Evolutionary conservation across 768 basidiomycete genomes (phyloP).

Genomic region (Sarcodon sp.): DNA sequence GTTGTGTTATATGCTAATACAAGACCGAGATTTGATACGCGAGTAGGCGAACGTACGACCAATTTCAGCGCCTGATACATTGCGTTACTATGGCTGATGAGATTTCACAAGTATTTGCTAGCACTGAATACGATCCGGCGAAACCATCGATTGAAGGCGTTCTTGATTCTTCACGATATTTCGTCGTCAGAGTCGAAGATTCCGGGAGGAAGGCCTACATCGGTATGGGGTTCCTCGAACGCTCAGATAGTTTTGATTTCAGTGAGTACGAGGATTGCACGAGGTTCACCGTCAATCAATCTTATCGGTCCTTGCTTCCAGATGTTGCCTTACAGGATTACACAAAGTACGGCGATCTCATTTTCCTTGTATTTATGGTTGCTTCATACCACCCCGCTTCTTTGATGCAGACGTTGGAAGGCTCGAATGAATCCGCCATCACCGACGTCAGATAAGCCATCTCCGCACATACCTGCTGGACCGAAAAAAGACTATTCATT

Average conservation of each 20-base stretch:
- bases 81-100: conserved; percentile 7
- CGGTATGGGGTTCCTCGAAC: conserved; percentile 85
- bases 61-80: conserved; percentile 1
- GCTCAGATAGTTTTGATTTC: conserved; percentile 85
- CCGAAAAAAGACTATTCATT: conserved; percentile 91
- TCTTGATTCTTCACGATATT: conserved; percentile 89
- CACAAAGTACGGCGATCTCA: conserved; percentile 41
- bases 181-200: conserved; percentile 87
- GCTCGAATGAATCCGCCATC: conserved; percentile 45
- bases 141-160: conserved; percentile 90
- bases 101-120: conserved; percentile 66
- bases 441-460: conserved; percentile 28
- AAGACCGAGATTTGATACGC: background rate
- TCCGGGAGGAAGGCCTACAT: conserved; percentile 82
- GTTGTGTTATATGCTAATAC: conserved; percentile 10
- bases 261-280: conserved; percentile 36
- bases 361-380: background rate
- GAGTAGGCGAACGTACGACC: conserved; percentile 55
- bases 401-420: conserved; percentile 39
- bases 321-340: conserved; percentile 83
- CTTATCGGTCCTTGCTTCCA: conserved; percentile 14
- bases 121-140: conserved; percentile 65
- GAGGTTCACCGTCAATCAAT: background rate
- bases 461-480: conserved; percentile 61
- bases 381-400: conserved; percentile 1